phyloP scores from a whole-genome alignment of 2,329 filamentous ascomycete genomes.

The Fusarium bulbicola region DNA sequence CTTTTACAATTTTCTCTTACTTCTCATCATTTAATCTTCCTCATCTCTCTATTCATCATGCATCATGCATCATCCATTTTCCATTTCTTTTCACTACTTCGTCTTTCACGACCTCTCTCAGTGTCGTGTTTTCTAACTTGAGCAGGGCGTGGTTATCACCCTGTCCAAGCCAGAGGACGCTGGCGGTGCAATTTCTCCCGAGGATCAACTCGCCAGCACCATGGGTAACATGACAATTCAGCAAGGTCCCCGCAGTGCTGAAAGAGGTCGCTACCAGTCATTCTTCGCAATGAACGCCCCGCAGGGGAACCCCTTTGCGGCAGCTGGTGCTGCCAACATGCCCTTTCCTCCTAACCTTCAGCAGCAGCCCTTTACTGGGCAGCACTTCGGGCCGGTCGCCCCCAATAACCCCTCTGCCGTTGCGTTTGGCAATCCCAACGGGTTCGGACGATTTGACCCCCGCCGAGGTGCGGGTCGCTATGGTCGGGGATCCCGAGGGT shows the following conservation, averaged over 20 bases:
- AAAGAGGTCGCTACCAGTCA: not conserved
- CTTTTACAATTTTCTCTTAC: no score
- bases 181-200: not conserved
- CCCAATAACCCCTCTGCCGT: no score
- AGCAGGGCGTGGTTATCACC: not conserved
- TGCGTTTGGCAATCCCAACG: not conserved
- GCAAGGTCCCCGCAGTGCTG: not conserved
- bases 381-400: rapidly evolving
- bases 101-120: no score
- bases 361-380: slow-evolving; percentile 38
- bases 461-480: slow-evolving; percentile 18
- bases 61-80: no score
- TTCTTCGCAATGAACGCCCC: slow-evolving; percentile 44
- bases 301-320: not conserved
- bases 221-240: slow-evolving; percentile 31
- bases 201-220: slow-evolving; percentile 11
- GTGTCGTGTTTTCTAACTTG: not conserved
- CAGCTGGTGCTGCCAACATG: slow-evolving; percentile 6
- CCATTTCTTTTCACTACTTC: no score
- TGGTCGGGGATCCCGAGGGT: not conserved
- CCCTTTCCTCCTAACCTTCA: not conserved
- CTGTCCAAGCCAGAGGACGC: not conserved
- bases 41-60: no score
- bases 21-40: no score
- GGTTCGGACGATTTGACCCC: slow-evolving; percentile 28